phyloP scores from a whole-genome alignment of 768 basidiomycete genomes.

The Clathrus columnatus region DNA sequence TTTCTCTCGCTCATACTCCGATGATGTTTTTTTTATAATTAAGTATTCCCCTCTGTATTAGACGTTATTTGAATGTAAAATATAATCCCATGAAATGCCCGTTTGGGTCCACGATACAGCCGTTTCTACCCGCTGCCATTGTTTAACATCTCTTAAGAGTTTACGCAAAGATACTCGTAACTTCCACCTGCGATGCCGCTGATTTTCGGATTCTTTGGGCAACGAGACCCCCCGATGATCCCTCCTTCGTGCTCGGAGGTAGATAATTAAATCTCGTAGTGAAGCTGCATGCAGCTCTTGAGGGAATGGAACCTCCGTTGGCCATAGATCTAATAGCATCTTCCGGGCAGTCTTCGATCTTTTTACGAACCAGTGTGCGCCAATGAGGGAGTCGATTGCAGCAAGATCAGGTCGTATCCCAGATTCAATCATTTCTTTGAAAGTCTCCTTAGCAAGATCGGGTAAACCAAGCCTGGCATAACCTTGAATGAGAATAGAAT shows the following conservation, averaged over 20 bases:
- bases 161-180: background rate
- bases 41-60: conserved; percentile 1
- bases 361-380: conserved; percentile 56
- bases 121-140: conserved; percentile 2
- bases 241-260: conserved; percentile 38
- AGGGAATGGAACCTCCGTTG: conserved; percentile 54
- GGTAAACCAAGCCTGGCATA: conserved; percentile 55
- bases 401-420: conserved; percentile 63
- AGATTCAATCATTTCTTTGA: conserved; percentile 51
- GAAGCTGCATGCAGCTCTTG: conserved; percentile 33
- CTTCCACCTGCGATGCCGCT: conserved; percentile 23
- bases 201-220: conserved; percentile 21
- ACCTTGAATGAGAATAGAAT: conserved; percentile 69
- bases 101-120: conserved; percentile 4
- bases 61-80: conserved; percentile 7
- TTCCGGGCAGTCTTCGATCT: conserved; percentile 40
- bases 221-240: conserved; percentile 12
- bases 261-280: conserved; percentile 36
- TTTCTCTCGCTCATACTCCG: background rate
- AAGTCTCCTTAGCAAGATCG: conserved; percentile 41
- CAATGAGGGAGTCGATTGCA: conserved; percentile 60
- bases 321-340: conserved; percentile 56
- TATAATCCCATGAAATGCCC: background rate
- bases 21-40: conserved; percentile 4
- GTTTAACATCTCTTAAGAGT: background rate